These are phyloP conservation scores for Backusella australiensis DNA, from an alignment of 192 early-diverging fungal species.

Conservation along the genomic window DNA sequence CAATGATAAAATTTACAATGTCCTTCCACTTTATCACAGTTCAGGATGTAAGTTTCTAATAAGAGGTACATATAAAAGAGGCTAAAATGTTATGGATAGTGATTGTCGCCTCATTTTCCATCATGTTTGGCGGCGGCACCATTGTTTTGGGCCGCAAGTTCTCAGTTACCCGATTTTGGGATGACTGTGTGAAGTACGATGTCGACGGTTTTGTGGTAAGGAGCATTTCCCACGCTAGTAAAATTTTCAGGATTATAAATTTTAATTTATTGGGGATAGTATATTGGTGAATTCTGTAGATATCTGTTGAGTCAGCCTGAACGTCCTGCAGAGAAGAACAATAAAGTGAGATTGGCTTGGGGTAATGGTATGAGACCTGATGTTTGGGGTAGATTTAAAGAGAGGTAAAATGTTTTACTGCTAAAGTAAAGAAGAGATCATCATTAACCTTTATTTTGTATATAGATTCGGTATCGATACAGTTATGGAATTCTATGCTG, in stretches of 20 bases:
- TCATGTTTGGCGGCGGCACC: slow-evolving; percentile 36
- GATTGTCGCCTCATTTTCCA: slow-evolving; percentile 25
- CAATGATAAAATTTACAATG: slow-evolving; percentile 51
- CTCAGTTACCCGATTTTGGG: slow-evolving; percentile 46
- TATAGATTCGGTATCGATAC: slow-evolving; percentile 52
- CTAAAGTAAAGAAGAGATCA: no score
- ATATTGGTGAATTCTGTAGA: slow-evolving; percentile 68
- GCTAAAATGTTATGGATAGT: slow-evolving; percentile 1
- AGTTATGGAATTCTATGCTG: slow-evolving; percentile 62
- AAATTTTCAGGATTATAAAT: slow-evolving; percentile 57
- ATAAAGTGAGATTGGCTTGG: slow-evolving; percentile 50
- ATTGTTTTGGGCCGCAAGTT: slow-evolving; percentile 58
- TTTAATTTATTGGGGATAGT: slow-evolving; percentile 32
- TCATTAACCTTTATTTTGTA: neutral
- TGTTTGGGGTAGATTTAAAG: slow-evolving; percentile 59
- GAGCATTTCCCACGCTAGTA: slow-evolving; percentile 47
- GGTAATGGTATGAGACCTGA: slow-evolving; percentile 72
- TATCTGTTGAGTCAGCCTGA: slow-evolving; percentile 55
- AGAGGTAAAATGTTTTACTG: slow-evolving; percentile 3
- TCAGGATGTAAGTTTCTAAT: slow-evolving; percentile 46
- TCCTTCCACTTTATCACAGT: slow-evolving; percentile 64
- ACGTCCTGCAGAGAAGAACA: slow-evolving; percentile 44
- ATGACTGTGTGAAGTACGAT: slow-evolving; percentile 45
- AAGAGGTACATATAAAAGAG: neutral
- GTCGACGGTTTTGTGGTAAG: slow-evolving; percentile 43